Evolutionary conservation across 495 filamentous ascomycete species (phyloP).

Genomic region (Penicillium diatomitis): DNA sequence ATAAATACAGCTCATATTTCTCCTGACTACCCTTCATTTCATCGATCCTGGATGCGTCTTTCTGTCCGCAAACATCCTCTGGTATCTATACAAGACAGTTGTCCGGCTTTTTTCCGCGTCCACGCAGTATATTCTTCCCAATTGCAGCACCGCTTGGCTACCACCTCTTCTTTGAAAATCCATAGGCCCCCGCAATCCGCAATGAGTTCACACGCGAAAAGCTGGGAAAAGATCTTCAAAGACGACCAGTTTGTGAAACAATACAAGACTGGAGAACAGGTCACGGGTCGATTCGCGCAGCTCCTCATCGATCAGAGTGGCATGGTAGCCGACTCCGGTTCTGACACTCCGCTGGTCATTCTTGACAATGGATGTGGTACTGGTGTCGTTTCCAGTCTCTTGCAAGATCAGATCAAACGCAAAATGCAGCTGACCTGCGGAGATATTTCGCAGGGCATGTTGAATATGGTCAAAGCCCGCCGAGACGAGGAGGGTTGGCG

Average conservation of each 20-base stretch:
- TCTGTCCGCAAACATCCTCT: too few species aligned
- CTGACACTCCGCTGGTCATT: conserved; percentile 16
- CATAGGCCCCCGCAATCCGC: conserved; percentile 7
- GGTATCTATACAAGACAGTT: too few species aligned
- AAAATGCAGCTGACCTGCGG: conserved; percentile 26
- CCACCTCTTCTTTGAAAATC: background rate
- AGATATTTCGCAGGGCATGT: conserved; percentile 26
- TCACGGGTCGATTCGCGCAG: conserved; percentile 23
- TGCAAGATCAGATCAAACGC: conserved; percentile 15
- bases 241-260: conserved; percentile 19
- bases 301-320: conserved; percentile 24
- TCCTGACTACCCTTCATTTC: too few species aligned
- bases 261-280: conserved; percentile 25
- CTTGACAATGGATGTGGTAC: conserved; percentile 38
- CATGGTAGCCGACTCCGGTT: conserved; percentile 8
- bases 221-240: conserved; percentile 14
- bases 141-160: background rate
- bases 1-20: too few species aligned
- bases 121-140: too few species aligned
- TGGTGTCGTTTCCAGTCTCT: conserved; percentile 24
- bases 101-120: too few species aligned
- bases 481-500: conserved; percentile 24
- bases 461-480: conserved; percentile 20
- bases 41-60: too few species aligned
- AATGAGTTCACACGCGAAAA: background rate